Conservation (phyloP, 257 asterid species). For the Penstemon eatonii region DNA sequence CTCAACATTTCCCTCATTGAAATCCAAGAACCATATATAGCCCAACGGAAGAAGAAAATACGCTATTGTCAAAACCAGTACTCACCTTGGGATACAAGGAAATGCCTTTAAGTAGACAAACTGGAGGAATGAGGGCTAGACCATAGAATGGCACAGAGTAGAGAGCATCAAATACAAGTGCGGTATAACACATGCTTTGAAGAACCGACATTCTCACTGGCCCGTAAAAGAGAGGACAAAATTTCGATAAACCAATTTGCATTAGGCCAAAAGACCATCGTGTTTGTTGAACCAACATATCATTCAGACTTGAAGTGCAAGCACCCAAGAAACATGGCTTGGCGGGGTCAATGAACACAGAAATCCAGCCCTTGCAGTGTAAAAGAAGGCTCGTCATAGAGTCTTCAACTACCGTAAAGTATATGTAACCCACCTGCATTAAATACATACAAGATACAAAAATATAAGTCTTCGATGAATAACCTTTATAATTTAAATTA, state of each 20-base stretch:
- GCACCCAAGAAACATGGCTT: conserved; percentile 52
- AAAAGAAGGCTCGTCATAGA: conserved; percentile 43
- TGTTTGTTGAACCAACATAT: conserved; percentile 49
- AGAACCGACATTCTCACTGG: conserved; percentile 39
- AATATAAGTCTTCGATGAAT: neutral
- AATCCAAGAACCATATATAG: neutral
- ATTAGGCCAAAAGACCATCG: conserved; percentile 55
- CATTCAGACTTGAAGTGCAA: conserved; percentile 45
- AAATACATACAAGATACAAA: neutral
- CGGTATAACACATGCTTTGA: conserved; percentile 45
- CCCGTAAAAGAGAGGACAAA: conserved; percentile 46
- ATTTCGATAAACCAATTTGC: conserved; percentile 39
- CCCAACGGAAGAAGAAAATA: neutral
- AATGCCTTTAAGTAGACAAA: conserved; percentile 38
- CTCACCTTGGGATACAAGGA: conserved; percentile 59
- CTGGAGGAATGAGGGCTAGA: conserved; percentile 42
- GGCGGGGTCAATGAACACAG: conserved; percentile 41
- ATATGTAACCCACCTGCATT: conserved; percentile 58
- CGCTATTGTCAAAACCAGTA: neutral
- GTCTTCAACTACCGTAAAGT: conserved; percentile 53
- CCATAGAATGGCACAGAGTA: conserved; percentile 34
- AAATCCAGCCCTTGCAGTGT: conserved; percentile 60
- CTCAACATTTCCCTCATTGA: no score
- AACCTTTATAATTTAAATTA: neutral
- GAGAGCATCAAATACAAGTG: conserved; percentile 27